phyloP scores from a whole-genome alignment of 371 early-diverging fungal species.

The Mortierella sp. region DNA sequence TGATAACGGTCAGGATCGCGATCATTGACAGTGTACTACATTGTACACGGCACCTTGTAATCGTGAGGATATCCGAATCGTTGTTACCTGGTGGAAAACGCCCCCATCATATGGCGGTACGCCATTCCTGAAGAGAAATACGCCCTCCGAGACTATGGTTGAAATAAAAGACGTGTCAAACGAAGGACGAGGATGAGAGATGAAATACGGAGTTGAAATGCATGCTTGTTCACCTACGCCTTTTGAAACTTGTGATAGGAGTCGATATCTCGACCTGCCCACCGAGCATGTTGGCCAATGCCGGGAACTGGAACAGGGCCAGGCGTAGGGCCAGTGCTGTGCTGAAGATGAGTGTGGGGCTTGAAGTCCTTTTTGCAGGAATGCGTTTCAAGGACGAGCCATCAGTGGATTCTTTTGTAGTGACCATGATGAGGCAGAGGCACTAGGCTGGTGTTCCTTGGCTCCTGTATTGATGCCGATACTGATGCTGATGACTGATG shows the following conservation, averaged over 20 bases:
- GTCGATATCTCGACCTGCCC: constrained; percentile 83
- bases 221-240: constrained; percentile 63
- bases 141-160: constrained; percentile 84
- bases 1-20: too few relatives aligned
- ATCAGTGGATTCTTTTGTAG: not conserved
- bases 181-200: too few relatives aligned
- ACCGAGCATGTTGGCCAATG: constrained; percentile 57
- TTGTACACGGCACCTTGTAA: not conserved
- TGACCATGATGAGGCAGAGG: not conserved
- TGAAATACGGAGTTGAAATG: too few relatives aligned
- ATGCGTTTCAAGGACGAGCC: not conserved
- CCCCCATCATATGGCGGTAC: constrained; percentile 92
- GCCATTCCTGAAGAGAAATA: constrained; percentile 79
- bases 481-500: too few relatives aligned
- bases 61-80: too few relatives aligned
- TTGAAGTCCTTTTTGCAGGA: too few relatives aligned
- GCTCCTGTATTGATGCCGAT: too few relatives aligned
- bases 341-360: constrained; percentile 22
- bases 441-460: too few relatives aligned
- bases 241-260: constrained; percentile 87
- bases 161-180: not conserved
- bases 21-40: too few relatives aligned
- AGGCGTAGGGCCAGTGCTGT: constrained; percentile 58
- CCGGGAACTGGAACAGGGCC: constrained; percentile 61
- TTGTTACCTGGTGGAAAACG: constrained; percentile 83